Evolutionary conservation across 2,329 filamentous ascomycete genomes (phyloP), one percentile per base, ranked within the genome.

Genomic region (Mycosphaerelloides madeirae): DNA sequence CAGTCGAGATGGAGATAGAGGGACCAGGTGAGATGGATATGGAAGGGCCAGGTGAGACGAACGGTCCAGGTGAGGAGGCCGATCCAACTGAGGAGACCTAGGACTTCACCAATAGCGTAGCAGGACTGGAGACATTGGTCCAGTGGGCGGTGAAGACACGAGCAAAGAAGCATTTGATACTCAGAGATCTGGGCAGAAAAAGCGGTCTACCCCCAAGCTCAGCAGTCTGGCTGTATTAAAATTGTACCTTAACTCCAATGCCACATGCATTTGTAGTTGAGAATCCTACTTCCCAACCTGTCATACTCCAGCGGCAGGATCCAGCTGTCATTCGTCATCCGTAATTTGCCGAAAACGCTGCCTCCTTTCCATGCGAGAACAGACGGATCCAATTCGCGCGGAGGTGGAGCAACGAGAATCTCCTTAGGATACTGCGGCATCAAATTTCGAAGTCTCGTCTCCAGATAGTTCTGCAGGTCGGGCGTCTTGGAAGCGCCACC

Each of bases 281-380:
- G 70, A 47, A 91, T 77, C 60, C 93, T 79, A 48, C 81, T 78
- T 3, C 90, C 91, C 42, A 96, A 65, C 47, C 87, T 79, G 70
- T 96, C 89, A 68, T 91, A 96, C 73, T 97, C 91, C 58, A 84
- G 75, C 36, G 81, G 79, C 12, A 84, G 85, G 61, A 97, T 87
- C 93, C 93, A 98, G 59, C 85, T 93, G 66, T 98, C 93, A 68
- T 97, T 97, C 13, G 88, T 90, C 35, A 72, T 73, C 48, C 83
- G 79, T 56, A 97, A 71, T 70, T 95, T 89, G 2, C 88, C 90
- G 73, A 96, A 98, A 13, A 98, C 90, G 63, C 89, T 95, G 1
- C 87, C 93, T 3, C 93, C 93, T 76, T 98, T 98, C 93, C 93
- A 98, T 7, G 84, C 83, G 41, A 97, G 85, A n/a, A 97, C 90